Evolutionary conservation across 1,284 basidiomycete species (phyloP).

Genomic region (Megacollybia platyphylla): DNA sequence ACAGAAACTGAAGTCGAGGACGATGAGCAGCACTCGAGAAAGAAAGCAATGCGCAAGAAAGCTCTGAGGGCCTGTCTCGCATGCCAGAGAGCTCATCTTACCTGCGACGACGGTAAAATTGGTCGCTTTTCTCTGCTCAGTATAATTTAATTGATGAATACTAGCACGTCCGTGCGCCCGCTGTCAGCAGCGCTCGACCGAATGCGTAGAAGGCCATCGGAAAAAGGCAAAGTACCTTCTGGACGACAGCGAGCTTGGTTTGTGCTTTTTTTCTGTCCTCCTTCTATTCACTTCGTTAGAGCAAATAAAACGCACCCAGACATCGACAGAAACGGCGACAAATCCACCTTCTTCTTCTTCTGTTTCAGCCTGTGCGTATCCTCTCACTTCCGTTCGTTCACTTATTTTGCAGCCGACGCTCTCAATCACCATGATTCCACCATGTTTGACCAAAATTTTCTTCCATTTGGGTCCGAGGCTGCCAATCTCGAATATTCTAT

Average conservation of each 20-base stretch:
- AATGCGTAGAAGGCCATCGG: slow-evolving; percentile 87
- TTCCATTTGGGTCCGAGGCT: slow-evolving; percentile 73
- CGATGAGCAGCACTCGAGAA: slow-evolving; percentile 64
- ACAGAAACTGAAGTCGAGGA: slow-evolving; percentile 31
- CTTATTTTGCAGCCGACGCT: slow-evolving; percentile 17
- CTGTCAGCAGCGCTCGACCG: slow-evolving; percentile 84
- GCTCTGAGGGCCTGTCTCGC: slow-evolving; percentile 83
- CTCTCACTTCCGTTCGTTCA: slow-evolving; percentile 8
- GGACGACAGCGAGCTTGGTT: slow-evolving; percentile 85
- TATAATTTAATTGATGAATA: slow-evolving; percentile 8
- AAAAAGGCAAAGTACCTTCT: slow-evolving; percentile 98
- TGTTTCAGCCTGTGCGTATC: slow-evolving; percentile 1
- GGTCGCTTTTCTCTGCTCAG: slow-evolving; percentile 12
- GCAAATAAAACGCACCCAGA: slow-evolving; percentile 45
- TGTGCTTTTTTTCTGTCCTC: slow-evolving; percentile 15
- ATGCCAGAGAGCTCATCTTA: slow-evolving; percentile 93
- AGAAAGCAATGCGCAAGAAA: slow-evolving; percentile 8
- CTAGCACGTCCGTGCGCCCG: slow-evolving; percentile 89
- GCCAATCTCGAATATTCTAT: slow-evolving; percentile 90
- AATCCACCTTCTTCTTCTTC: slow-evolving; percentile 1
- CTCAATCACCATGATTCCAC: slow-evolving; percentile 30
- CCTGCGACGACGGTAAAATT: slow-evolving; percentile 85
- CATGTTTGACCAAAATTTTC: slow-evolving; percentile 51
- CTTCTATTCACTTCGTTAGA: slow-evolving; percentile 33
- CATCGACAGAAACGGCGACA: slow-evolving; percentile 8